A percentile compares a stretch with the other conserved stretches of the same genome.
phyloP scores from a whole-genome alignment of 2,329 filamentous ascomycete genomes.

The Stagonosporopsis tanaceti region DNA sequence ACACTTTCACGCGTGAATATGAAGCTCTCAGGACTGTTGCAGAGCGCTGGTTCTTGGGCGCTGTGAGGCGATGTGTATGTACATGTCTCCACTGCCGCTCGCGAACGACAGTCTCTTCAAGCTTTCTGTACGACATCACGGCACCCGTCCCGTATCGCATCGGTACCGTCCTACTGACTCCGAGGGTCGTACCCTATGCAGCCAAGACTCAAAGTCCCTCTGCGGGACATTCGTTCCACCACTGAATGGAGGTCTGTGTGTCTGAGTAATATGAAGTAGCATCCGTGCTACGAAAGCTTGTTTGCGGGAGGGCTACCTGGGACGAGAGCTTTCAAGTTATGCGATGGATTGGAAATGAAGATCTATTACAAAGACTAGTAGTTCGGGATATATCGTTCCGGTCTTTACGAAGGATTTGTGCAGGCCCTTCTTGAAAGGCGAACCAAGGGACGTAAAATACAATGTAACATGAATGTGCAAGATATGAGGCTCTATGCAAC shows the following conservation, averaged over 20 bases:
- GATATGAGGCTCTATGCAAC: slow-evolving; percentile 22
- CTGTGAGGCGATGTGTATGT: not conserved
- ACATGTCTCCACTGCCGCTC: not conserved
- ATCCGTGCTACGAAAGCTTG: slow-evolving; percentile 12
- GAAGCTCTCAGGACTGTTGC: not conserved
- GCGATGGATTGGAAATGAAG: not conserved
- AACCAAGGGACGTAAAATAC: slow-evolving; percentile 15
- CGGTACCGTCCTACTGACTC: slow-evolving; percentile 12
- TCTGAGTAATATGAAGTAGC: not conserved
- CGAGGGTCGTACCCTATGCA: slow-evolving; percentile 17
- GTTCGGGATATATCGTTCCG: slow-evolving; percentile 9
- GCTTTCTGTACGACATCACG: slow-evolving; percentile 12
- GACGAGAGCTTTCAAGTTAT: not conserved
- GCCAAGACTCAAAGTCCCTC: slow-evolving; percentile 6
- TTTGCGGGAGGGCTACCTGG: not conserved
- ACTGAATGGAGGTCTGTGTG: slow-evolving; percentile 8
- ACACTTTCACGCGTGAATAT: not conserved
- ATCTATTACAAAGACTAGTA: slow-evolving; percentile 20
- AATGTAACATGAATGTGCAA: slow-evolving; percentile 11
- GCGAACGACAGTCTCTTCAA: slow-evolving; percentile 6
- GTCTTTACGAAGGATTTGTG: slow-evolving; percentile 4
- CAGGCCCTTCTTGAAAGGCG: not conserved
- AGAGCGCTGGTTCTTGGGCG: no score
- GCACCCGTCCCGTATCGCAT: slow-evolving; percentile 10
- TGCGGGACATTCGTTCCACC: slow-evolving; percentile 16